Conservation (phyloP, 2,329 filamentous ascomycete species). For the Dactylellina leptospora region DNA sequence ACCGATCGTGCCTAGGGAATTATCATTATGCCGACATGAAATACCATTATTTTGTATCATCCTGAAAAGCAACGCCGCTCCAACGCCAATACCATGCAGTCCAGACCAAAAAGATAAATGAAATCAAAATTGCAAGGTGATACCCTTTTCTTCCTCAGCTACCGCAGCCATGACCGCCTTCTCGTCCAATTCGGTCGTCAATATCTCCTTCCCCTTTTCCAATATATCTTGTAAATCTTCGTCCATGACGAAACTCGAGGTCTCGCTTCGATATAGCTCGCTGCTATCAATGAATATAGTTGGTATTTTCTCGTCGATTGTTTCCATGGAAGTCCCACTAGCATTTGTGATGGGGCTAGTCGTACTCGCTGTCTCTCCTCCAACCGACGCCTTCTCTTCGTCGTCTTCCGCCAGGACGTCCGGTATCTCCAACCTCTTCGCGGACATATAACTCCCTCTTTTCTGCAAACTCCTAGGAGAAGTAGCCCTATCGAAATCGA, state of each 20-base stretch:
- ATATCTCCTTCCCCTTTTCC: slow-evolving; percentile 6
- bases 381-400: slow-evolving; percentile 7
- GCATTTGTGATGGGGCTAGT: background rate
- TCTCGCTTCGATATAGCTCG: background rate
- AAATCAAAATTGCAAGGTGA: background rate
- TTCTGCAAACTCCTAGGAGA: slow-evolving; percentile 9
- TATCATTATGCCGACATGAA: slow-evolving; percentile 7
- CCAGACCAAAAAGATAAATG: background rate
- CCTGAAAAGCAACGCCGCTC: slow-evolving; percentile 21
- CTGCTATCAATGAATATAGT: slow-evolving; percentile 15
- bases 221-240: slow-evolving; percentile 10
- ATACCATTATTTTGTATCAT: slow-evolving; percentile 3
- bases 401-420: slow-evolving; percentile 29
- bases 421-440: slow-evolving; percentile 40
- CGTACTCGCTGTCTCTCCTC: background rate
- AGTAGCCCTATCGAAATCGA: background rate
- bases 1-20: background rate
- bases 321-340: background rate
- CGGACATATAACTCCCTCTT: slow-evolving; percentile 33
- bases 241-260: slow-evolving; percentile 1
- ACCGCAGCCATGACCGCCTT: background rate
- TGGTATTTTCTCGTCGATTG: slow-evolving; percentile 6
- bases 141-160: background rate
- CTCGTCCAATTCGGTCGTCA: background rate
- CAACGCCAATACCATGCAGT: slow-evolving; percentile 24